Conservation (phyloP, 192 early-diverging fungal genomes). For the Linnemannia schmuckeri region DNA sequence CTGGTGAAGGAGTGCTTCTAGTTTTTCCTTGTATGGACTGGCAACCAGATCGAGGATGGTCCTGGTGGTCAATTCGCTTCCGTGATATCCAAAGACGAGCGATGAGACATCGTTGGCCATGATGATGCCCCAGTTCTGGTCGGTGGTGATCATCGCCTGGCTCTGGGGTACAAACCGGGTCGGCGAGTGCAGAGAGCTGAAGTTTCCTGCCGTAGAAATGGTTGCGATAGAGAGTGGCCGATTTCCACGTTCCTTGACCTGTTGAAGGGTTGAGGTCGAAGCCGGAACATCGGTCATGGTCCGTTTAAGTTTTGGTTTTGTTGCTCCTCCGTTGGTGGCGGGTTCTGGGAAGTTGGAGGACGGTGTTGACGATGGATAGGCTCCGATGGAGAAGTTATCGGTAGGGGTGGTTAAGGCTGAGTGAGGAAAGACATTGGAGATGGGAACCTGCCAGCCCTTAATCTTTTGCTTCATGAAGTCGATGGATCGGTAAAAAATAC, state of each 20-base stretch:
- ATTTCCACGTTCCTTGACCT: slow-evolving; percentile 29
- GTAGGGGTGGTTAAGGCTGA: slow-evolving; percentile 35
- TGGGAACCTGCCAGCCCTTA: slow-evolving; percentile 64
- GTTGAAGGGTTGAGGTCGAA: slow-evolving; percentile 7
- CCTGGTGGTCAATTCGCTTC: slow-evolving; percentile 56
- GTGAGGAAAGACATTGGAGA: slow-evolving; percentile 41
- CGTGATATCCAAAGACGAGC: slow-evolving; percentile 64
- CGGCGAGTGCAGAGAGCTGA: slow-evolving; percentile 59
- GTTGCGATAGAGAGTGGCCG: slow-evolving; percentile 53
- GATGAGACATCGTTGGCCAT: slow-evolving; percentile 72
- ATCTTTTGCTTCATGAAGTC: slow-evolving; percentile 69
- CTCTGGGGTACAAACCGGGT: slow-evolving; percentile 70
- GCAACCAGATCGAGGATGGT: slow-evolving; percentile 59
- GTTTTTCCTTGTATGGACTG: slow-evolving; percentile 60
- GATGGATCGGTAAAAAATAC: slow-evolving; percentile 63
- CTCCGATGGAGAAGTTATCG: slow-evolving; percentile 40
- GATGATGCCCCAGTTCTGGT: slow-evolving; percentile 62
- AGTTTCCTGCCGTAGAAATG: slow-evolving; percentile 43
- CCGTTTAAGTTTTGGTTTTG: slow-evolving; percentile 43
- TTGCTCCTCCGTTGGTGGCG: background rate
- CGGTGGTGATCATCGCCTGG: slow-evolving; percentile 72
- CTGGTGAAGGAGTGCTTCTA: slow-evolving; percentile 47
- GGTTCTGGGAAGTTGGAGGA: slow-evolving; percentile 22
- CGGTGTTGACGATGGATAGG: slow-evolving; percentile 41
- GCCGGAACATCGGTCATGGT: slow-evolving; percentile 52